A percentile compares a stretch with the other conserved stretches of the same genome.
Conservation (phyloP, 2,329 filamentous ascomycete genomes). For the Tolypocladium inflatum region DNA sequence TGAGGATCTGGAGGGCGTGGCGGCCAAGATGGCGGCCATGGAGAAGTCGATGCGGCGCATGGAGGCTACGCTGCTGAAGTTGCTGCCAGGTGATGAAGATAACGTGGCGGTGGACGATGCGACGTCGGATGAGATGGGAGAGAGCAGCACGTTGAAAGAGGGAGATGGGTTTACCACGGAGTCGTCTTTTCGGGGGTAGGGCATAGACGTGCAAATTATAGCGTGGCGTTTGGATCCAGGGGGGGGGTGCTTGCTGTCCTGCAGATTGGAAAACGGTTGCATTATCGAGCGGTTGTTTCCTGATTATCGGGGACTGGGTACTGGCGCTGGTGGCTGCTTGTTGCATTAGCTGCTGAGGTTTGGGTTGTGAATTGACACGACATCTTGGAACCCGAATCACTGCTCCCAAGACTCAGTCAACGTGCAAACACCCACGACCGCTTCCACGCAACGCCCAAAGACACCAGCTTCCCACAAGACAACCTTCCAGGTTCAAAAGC, state of each 20-base stretch:
- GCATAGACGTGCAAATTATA: neutral
- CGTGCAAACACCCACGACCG: neutral
- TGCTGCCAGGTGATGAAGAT: slow-evolving; percentile 18
- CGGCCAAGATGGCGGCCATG: slow-evolving; percentile 34
- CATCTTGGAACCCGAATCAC: neutral
- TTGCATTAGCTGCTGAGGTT: neutral
- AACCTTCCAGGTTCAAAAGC: too few relatives aligned
- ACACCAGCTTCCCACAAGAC: neutral
- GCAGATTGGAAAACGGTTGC: neutral
- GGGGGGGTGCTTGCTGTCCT: neutral
- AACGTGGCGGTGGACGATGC: slow-evolving; percentile 15
- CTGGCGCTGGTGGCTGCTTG: neutral
- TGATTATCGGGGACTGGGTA: neutral
- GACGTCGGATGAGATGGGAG: slow-evolving; percentile 16
- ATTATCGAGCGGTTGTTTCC: neutral
- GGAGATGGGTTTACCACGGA: slow-evolving; percentile 18
- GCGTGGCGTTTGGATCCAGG: neutral
- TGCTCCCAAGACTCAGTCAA: neutral
- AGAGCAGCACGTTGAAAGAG: slow-evolving; percentile 17
- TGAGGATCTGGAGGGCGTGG: slow-evolving; percentile 34
- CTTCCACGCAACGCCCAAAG: neutral
- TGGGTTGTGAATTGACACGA: neutral
- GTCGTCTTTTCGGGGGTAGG: slow-evolving; percentile 15
- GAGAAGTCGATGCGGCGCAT: slow-evolving; percentile 40
- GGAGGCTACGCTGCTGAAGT: slow-evolving; percentile 33